Evolutionary conservation across 345 rosid genomes (phyloP).

Genomic region (thale cress (Arabidopsis thaliana)): TAIR10.1 NC_003075.7:12464501-12465000

Average conservation of each 20-base stretch:
- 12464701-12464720: conserved; percentile 50
- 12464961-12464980: conserved; percentile 66
- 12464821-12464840: conserved; percentile 50
- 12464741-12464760: conserved; percentile 61
- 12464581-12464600: conserved; percentile 74
- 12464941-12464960: conserved; percentile 68
- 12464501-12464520: too few relatives aligned
- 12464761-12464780: conserved; percentile 50
- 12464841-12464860: conserved; percentile 59
- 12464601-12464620: conserved; percentile 69
- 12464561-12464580: conserved; percentile 41
- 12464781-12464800: conserved; percentile 52
- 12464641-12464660: conserved; percentile 74
- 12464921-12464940: conserved; percentile 66
- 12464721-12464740: conserved; percentile 68
- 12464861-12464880: conserved; percentile 58
- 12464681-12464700: conserved; percentile 70
- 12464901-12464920: conserved; percentile 49
- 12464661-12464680: conserved; percentile 61
- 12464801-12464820: conserved; percentile 50
- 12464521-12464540: too few relatives aligned
- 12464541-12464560: too few relatives aligned
- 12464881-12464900: conserved; percentile 73
- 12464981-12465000: conserved; percentile 54
- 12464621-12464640: conserved; percentile 61